These are phyloP conservation scores for Wickerhamiella occidentalis DNA, from an alignment of 805 yeast species.

Conservation along the genomic window DNA sequence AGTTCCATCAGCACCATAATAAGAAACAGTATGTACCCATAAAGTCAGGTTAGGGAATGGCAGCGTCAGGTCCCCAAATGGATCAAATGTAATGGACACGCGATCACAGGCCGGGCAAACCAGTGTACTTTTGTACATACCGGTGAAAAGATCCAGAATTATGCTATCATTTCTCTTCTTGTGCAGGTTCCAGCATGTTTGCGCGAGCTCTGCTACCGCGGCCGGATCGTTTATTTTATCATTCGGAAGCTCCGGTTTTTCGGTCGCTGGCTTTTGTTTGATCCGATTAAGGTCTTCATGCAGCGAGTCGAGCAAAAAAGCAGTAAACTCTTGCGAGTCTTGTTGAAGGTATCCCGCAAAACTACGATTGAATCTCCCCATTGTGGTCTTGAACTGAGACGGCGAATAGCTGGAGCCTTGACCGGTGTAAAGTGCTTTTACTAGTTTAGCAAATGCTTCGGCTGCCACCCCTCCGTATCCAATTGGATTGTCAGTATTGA, in stretches of 20 bases:
- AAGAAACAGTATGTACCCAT: constrained; percentile 55
- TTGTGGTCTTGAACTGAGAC: constrained; percentile 58
- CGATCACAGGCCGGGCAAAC: constrained; percentile 76
- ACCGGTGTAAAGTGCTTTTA: constrained; percentile 43
- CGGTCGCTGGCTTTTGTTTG: constrained; percentile 69
- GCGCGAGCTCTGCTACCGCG: constrained; percentile 48
- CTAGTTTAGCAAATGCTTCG: constrained; percentile 51
- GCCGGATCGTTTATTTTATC: constrained; percentile 45
- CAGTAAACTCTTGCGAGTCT: constrained; percentile 86
- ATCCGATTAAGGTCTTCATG: constrained; percentile 89
- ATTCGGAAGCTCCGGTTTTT: constrained; percentile 67
- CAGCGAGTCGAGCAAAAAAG: constrained; percentile 74
- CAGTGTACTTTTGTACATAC: constrained; percentile 79
- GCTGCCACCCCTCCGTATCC: constrained; percentile 83
- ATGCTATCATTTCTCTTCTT: constrained; percentile 72
- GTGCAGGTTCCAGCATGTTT: constrained; percentile 70
- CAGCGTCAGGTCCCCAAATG: constrained; percentile 77
- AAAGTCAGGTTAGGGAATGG: constrained; percentile 69
- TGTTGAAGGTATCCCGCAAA: constrained; percentile 79
- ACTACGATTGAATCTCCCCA: constrained; percentile 68
- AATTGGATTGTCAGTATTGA: constrained; percentile 67
- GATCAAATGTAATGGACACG: constrained; percentile 83
- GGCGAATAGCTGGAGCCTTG: constrained; percentile 40
- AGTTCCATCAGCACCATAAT: constrained; percentile 46
- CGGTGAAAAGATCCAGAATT: constrained; percentile 76